A percentile compares a stretch with the other conserved stretches of the same genome.
Evolutionary conservation across 2,329 filamentous ascomycete species (phyloP).

Genomic region (Fusarium penzigii): DNA sequence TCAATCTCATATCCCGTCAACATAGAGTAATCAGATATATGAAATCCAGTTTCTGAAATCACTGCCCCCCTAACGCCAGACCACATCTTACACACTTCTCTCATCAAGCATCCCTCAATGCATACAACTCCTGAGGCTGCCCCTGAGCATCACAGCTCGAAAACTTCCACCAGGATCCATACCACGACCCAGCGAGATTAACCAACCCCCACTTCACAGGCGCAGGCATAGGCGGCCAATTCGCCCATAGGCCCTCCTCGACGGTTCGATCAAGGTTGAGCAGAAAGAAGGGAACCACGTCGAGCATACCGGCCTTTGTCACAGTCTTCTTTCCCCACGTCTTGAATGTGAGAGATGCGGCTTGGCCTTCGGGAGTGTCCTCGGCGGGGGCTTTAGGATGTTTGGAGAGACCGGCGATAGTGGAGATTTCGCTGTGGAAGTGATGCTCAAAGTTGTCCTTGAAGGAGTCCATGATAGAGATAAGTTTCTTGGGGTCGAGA

Average conservation of each 20-base stretch:
- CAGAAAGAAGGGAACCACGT: conserved; percentile 66
- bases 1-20: too few species aligned
- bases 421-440: conserved; percentile 57
- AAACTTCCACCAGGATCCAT: conserved; percentile 65
- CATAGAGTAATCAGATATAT: too few species aligned
- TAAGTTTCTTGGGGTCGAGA: conserved; percentile 47
- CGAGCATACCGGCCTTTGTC: conserved; percentile 58
- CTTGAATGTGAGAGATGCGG: conserved; percentile 55
- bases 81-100: not conserved
- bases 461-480: conserved; percentile 52
- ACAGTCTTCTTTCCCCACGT: conserved; percentile 64
- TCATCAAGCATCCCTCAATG: conserved; percentile 34
- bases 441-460: conserved; percentile 52
- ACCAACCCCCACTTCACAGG: conserved; percentile 60
- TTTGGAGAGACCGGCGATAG: conserved; percentile 49
- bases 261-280: conserved; percentile 61
- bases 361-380: conserved; percentile 45
- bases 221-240: conserved; percentile 66
- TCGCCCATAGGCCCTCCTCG: conserved; percentile 60
- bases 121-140: conserved; percentile 54
- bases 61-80: too few species aligned
- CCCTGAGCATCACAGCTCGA: conserved; percentile 59
- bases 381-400: conserved; percentile 53
- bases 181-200: conserved; percentile 58
- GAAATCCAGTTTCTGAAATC: too few species aligned